Evolutionary conservation across 2,329 filamentous ascomycete species (phyloP), one percentile per base, ranked within the genome.

Genomic region (Triangularia setosa): DNA sequence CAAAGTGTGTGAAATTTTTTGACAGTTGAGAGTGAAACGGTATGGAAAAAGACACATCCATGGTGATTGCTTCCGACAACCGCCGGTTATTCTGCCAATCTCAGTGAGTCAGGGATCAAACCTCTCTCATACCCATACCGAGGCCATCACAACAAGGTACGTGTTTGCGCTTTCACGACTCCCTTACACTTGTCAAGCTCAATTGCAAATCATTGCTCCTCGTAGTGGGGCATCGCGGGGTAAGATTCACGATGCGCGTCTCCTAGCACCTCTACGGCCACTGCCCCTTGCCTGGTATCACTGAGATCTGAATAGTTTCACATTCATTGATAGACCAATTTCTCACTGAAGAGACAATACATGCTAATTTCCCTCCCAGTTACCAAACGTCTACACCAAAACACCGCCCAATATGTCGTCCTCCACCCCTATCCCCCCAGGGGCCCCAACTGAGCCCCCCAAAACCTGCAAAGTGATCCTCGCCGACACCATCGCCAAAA

Each of bases 401-500:
- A 16, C 8, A 18, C 24, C 27, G 4, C 53, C 18, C n/a, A 33
- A 11, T 12, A 28, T 58, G 25, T 3, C 27, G 12, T 21, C 18
- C 58, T 58, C 27, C 24, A 54, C 67, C 63, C 58, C 35, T 59
- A 64, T 63, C 68, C 57, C 67, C 70, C 55, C 60, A 82, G 82
- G 80, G 75, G 79, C 78, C 16, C 70, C 76, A 62, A 2, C 40
- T n/a, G 74, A 76, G 58, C 77, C 80, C 23, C 84, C 82, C 71
- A 87, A 87, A 78, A 87, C 90, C 73, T 98, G 95, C 87, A 97
- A 97, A 85, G 93, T 97, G 76, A 86, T 98, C 73, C 86, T 96
- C 71, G 92, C 94, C 65, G 90, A 90, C 71, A 90, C 89, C 71
- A 93, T 99, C 73, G 92, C 93, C 70, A 95, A 93, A 80, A 84